Base-by-base conservation (phyloP, 202 grass and related monocot species). In the Hordeum pubiflorum region DNA sequence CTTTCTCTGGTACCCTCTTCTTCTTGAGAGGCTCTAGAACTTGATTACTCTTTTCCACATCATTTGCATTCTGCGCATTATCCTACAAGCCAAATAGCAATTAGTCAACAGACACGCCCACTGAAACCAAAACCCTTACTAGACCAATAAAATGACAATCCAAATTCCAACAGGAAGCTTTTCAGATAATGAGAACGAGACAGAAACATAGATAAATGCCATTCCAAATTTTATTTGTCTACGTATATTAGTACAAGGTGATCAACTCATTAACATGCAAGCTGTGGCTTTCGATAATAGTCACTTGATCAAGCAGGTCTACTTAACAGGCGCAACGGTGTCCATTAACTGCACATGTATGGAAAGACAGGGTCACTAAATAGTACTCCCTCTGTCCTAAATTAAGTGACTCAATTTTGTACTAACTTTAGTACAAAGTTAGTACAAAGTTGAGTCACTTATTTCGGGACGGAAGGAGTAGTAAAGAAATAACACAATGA, bases 1-100 rank as follows among this genome's bases (percentile, higher is more conserved):
- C 81, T 70, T 80, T 81, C 27, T 63, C 63, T 21, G 82, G 36
- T 11, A 37, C 72, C 65, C 23, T 56, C 71, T 84, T 78, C 65
- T 58, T 57, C 43, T 84, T 78, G 6, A 12, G n/a, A 41, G 31
- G 70, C 33, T 58, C 10, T 22, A n/a, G 11, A 59, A 57, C n/a
- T 34, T 55, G 10, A 63, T 77, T 46, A 9, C n/a, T 29, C 9
- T 5, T 14, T 80, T 82, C 58, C 36, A 32, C 14, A 29, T 27
- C 22, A 48, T 29, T 71, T 71, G 40, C 13, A 9, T 71, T 71
- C 23, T 18, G 22, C 6, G 4, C 68, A 66, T 22, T 41, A 34
- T 70, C 8, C 68, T 86, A 44, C 63, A 50, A 54, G 67, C 65
- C 44, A 73, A 67, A 67, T 17, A 79, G 5, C 36, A 74, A 65